Evolutionary conservation across 2,329 filamentous ascomycete genomes (phyloP).

Genomic region (Aspergillus sp.): DNA sequence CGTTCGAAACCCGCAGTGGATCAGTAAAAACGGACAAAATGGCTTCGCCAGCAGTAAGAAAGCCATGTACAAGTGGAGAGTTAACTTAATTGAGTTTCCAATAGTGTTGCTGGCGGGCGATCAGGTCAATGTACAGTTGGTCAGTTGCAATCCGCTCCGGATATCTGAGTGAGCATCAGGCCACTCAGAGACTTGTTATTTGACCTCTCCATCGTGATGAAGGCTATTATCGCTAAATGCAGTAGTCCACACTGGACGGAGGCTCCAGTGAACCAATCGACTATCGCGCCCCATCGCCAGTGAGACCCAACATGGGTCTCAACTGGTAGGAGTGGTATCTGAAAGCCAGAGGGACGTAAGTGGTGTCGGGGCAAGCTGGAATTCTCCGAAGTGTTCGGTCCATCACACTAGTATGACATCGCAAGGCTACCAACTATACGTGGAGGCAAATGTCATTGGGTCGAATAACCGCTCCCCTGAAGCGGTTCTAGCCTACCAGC

Average conservation of each 20-base stretch:
- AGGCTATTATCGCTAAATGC: background rate
- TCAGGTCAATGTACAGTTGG: background rate
- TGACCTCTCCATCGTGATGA: background rate
- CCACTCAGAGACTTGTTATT: background rate
- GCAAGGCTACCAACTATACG: conserved; percentile 1
- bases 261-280: background rate
- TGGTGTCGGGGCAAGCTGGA: background rate
- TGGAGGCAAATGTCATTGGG: background rate
- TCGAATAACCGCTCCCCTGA: conserved; percentile 1
- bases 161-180: background rate
- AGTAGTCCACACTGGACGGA: background rate
- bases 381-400: background rate
- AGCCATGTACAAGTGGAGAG: background rate
- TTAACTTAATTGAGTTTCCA: background rate
- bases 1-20: conserved; percentile 6
- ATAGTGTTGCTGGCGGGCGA: background rate
- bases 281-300: background rate
- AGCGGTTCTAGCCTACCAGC: background rate
- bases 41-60: background rate
- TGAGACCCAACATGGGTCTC: background rate
- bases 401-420: background rate
- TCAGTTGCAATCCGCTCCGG: background rate
- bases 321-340: background rate
- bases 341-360: background rate
- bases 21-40: background rate